Percentiles rank a stretch among this genome's conserved stretches.
These are phyloP conservation scores for Choiromyces venosus DNA, from an alignment of 495 filamentous ascomycete genomes.

Conservation along the genomic window DNA sequence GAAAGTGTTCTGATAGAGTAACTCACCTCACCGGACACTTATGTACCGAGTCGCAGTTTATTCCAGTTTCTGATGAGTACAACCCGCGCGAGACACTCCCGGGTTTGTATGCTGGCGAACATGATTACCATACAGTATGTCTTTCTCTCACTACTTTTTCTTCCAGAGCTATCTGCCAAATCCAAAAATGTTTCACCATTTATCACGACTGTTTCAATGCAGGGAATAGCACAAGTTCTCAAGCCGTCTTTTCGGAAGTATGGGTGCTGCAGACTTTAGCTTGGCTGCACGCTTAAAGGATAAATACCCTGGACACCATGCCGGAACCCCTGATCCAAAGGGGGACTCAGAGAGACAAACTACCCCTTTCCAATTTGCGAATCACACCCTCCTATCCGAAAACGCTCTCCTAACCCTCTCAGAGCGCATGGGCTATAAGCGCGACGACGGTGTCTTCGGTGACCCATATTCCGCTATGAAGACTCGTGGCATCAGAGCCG, in stretches of 20 bases:
- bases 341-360: constrained; percentile 49
- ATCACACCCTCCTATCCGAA: constrained; percentile 47
- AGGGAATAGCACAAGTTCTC: constrained; percentile 52
- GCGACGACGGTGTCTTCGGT: constrained; percentile 53
- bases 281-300: constrained; percentile 55
- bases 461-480: constrained; percentile 60
- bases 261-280: constrained; percentile 59
- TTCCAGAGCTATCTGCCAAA: no score
- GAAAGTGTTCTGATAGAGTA: no score
- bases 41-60: no score
- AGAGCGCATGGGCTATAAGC: constrained; percentile 67
- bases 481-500: constrained; percentile 64
- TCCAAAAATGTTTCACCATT: constrained; percentile 61
- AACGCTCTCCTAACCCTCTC: constrained; percentile 66
- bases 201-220: constrained; percentile 69
- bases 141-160: no score
- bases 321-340: constrained; percentile 48
- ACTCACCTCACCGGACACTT: no score
- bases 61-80: no score
- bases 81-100: constrained; percentile 51
- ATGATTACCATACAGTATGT: constrained; percentile 68
- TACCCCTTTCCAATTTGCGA: constrained; percentile 56
- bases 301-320: constrained; percentile 53
- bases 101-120: constrained; percentile 63
- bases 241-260: constrained; percentile 51